Base-by-base conservation (phyloP, 1,284 basidiomycete genomes). In the Schizophyllum amplum region DNA sequence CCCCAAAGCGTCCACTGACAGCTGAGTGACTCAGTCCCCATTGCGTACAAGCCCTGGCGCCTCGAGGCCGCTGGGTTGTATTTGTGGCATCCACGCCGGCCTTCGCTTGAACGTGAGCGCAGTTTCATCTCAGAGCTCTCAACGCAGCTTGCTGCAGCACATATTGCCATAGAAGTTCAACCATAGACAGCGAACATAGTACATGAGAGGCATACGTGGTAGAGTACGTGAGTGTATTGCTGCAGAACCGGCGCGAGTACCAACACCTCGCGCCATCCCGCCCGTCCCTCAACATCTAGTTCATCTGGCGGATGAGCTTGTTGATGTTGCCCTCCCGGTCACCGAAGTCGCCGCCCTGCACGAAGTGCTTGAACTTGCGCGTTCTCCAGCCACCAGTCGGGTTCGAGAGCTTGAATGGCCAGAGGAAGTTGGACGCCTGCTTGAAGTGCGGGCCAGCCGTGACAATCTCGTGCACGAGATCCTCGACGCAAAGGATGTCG, bases 371-470 rank as follows among this genome's bases (percentile, higher is more conserved):
- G 87, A 98, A 96, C 81, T 99, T 99, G 72, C 94, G 84, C 70
- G 83, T 85, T 76, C 92, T 89, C 94, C 94, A 99, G 68, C 97
- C 97, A 66, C 97, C 96, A 68, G 84, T 98, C 59, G 97, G 95
- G 87, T 98, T 98, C 66, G 94, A 97, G 62, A 99, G 90, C 77
- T 99, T 98, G 87, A 99, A 98, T 25, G 97, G 94, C 94, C 96
- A 98, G 59, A 99, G 86, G 85, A 95, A 94, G 80, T 93, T 93
- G 66, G 90, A 86, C 59, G 87, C 92, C 81, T 96, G 93, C 82
- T 98, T 98, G 84, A 99, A 99, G 84, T 98, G 94, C 69, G 96
- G 96, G 68, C 96, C 97, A 63, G 86, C 86, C 60, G 92, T 96
- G 75, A 84, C 81, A 68, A 99, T 96, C 79, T 99, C 96, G 81